A percentile compares a stretch with the other conserved stretches of the same genome.
phyloP scores from a whole-genome alignment of 1,284 basidiomycete species.

The Rhodotorula sp. region DNA sequence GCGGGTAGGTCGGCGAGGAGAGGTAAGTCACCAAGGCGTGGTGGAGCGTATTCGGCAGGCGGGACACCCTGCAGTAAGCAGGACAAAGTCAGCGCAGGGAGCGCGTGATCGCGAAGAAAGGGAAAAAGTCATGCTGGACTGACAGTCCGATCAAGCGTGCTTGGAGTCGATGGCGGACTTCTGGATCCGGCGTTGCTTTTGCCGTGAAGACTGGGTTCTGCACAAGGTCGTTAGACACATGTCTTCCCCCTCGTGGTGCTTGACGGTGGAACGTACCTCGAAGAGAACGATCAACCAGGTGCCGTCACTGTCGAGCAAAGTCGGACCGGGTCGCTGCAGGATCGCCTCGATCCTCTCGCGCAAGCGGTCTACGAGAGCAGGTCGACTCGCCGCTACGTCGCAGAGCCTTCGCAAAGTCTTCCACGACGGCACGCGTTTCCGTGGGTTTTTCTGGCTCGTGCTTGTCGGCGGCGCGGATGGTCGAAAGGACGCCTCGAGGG shows the following conservation, averaged over 20 bases:
- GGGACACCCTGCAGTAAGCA: conserved; percentile 16
- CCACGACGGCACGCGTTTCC: background rate
- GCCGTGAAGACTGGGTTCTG: conserved; percentile 22
- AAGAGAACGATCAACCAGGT: conserved; percentile 27
- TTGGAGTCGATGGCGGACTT: background rate
- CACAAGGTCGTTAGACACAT: too few species aligned
- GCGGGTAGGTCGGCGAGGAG: conserved; percentile 12
- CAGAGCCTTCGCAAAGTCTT: conserved; percentile 13
- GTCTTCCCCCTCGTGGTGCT: too few species aligned
- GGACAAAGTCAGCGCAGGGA: too few species aligned
- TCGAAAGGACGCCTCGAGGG: conserved; percentile 27
- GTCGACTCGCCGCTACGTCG: background rate
- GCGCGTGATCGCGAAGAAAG: background rate
- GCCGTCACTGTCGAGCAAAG: conserved; percentile 17
- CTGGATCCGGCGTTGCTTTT: background rate
- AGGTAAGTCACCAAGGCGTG: conserved; percentile 30
- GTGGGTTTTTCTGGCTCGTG: background rate
- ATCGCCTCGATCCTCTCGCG: conserved; percentile 18
- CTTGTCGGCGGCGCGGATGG: background rate
- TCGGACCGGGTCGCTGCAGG: conserved; percentile 22
- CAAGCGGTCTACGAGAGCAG: conserved; percentile 21
- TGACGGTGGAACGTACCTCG: conserved; percentile 13
- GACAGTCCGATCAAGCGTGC: conserved; percentile 33
- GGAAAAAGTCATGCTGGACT: background rate
- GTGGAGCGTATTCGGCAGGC: conserved; percentile 22